A percentile compares a stretch with the other conserved stretches of the same genome.
Conservation (phyloP, 2,329 filamentous ascomycete genomes). For the Hirsutella thompsonii region DNA sequence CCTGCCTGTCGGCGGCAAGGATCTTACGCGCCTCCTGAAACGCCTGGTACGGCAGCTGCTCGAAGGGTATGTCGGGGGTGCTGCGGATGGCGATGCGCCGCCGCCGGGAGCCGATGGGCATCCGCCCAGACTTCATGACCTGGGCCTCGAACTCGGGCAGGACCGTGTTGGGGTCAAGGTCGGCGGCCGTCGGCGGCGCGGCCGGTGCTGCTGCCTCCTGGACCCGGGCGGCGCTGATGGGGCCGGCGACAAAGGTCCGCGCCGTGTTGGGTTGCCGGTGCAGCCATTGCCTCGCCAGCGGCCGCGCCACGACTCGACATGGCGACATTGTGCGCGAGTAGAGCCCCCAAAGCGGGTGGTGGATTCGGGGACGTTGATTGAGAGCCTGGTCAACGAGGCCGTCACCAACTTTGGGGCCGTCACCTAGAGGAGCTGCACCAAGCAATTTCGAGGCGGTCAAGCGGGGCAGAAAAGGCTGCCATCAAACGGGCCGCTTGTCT, state of each 20-base stretch:
- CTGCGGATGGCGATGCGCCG: slow-evolving; percentile 61
- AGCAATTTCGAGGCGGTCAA: background rate
- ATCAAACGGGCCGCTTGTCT: too few relatives aligned
- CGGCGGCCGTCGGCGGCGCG: slow-evolving; percentile 20
- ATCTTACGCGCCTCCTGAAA: slow-evolving; percentile 92
- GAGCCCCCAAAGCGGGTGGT: background rate
- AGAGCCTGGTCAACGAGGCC: background rate
- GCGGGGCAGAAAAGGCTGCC: background rate
- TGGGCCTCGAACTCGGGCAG: slow-evolving; percentile 44
- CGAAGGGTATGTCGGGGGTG: slow-evolving; percentile 64
- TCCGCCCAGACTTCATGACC: slow-evolving; percentile 54
- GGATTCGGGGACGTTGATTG: background rate
- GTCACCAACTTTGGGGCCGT: background rate
- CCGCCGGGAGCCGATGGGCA: slow-evolving; percentile 73
- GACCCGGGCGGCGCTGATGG: slow-evolving; percentile 17
- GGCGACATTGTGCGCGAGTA: slow-evolving; percentile 34
- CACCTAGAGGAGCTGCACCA: background rate
- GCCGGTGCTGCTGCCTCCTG: slow-evolving; percentile 8
- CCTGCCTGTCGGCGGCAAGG: slow-evolving; percentile 62
- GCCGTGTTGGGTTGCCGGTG: slow-evolving; percentile 22
- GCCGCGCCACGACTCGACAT: slow-evolving; percentile 45
- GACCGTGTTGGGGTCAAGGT: slow-evolving; percentile 57
- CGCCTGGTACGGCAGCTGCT: slow-evolving; percentile 90
- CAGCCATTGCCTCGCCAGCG: slow-evolving; percentile 37
- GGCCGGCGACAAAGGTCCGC: slow-evolving; percentile 22